Base-by-base conservation (phyloP, 2,329 filamentous ascomycete genomes). In the Waltergamsia citrina region DNA sequence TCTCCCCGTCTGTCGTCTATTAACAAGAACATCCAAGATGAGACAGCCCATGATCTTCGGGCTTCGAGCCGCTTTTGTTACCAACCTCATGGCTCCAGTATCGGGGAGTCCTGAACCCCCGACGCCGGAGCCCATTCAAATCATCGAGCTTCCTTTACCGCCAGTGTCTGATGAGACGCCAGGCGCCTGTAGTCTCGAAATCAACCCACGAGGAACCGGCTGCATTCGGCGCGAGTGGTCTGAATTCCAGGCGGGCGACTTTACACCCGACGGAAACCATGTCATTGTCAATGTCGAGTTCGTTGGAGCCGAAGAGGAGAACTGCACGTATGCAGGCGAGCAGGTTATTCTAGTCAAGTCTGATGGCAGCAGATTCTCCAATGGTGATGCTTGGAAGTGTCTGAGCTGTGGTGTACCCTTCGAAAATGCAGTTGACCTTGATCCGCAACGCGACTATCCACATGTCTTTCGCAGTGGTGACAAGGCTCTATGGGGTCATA, bases 311-410 rank as follows among this genome's bases (percentile, higher is more conserved):
- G 59, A 63, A 1, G 47, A 46, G 1, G 43, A 50, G 0, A 52
- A 51, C 5, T 63, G 59, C 39, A 58, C 65, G 29, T 68, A 61
- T 39, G 42, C 34, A 2, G 63, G 62, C 3, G 38, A 44, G 8
- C 62, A 68, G 29, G 32, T 67, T 4, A 52, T 69, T 23, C 38
- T 67, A 5, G 47, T 67, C 41, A 66, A 63, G 39, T 40, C 56
- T 0, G 58, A 68, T 35, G 54, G 53, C 2, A 56, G 46, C 3
- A 51, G 37, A 0, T 69, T 68, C 28, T 30, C 49, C 2, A 65
- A 62, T 33, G 64, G 65, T 0, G 61, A 66, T 38, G 32, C 55
- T 0, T 69, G 63, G 62, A 68, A 64, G 39, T 68, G 65, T 34
- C 34, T 69, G 5, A 68, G 35, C 10, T 69, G 65, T 35, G 63